phyloP scores from a whole-genome alignment of 2,329 filamentous ascomycete genomes.

The Lanzia echinophila region DNA sequence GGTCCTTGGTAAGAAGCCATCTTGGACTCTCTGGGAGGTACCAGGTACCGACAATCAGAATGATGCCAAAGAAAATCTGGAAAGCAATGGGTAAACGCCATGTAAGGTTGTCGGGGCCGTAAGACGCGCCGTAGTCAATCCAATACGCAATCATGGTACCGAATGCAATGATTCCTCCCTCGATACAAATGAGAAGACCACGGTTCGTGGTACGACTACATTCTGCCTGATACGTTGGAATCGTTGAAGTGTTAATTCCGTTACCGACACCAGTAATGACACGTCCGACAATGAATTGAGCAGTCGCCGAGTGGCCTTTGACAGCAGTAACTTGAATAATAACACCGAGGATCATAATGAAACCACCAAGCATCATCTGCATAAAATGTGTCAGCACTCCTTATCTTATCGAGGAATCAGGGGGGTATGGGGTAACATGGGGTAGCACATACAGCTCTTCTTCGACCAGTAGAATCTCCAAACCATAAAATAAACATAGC shows the following conservation, averaged over 20 bases:
- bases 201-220: conserved; percentile 35
- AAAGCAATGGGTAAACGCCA: conserved; percentile 87
- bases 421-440: neutral
- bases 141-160: conserved; percentile 83
- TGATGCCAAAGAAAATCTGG: conserved; percentile 85
- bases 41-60: conserved; percentile 77
- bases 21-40: conserved; percentile 94
- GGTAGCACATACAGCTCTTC: conserved; percentile 43
- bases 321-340: conserved; percentile 35
- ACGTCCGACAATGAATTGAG: conserved; percentile 50
- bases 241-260: conserved; percentile 43
- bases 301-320: conserved; percentile 33
- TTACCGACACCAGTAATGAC: conserved; percentile 45
- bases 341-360: conserved; percentile 53
- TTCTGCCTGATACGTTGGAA: conserved; percentile 61
- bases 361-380: conserved; percentile 48
- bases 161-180: conserved; percentile 51
- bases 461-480: conserved; percentile 50
- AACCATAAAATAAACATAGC: conserved; percentile 41
- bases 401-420: conserved; percentile 37
- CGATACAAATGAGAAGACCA: conserved; percentile 44
- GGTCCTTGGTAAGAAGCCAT: conserved; percentile 93
- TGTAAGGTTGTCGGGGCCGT: conserved; percentile 72
- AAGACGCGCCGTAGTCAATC: conserved; percentile 96
- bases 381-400: conserved; percentile 18